phyloP scores from a whole-genome alignment of 345 rosid species.

The Diplotaxis tenuifolia region DNA sequence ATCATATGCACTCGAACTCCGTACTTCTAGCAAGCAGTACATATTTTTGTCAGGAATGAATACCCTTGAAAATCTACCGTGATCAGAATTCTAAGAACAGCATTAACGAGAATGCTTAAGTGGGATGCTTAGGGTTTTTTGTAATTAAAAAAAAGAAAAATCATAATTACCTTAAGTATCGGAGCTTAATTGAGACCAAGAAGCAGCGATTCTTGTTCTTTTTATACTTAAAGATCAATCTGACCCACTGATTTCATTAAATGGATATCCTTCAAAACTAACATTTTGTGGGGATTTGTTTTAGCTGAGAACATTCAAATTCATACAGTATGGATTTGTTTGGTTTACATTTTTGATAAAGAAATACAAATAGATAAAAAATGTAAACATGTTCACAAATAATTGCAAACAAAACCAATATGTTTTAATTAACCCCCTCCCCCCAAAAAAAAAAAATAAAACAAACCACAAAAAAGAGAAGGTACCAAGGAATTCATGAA shows the following conservation, averaged over 20 bases:
- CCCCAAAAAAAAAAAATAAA: too few relatives aligned
- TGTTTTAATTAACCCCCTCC: not conserved
- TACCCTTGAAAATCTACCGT: not conserved
- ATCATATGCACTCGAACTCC: not conserved
- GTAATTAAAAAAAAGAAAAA: too few relatives aligned
- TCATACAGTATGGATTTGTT: not conserved
- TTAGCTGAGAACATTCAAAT: not conserved
- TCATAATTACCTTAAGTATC: too few relatives aligned
- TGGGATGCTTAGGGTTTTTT: too few relatives aligned
- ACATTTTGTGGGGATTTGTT: not conserved
- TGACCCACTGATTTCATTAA: not conserved
- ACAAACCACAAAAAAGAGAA: not conserved
- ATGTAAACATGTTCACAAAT: not conserved
- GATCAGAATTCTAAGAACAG: not conserved
- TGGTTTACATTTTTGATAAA: not conserved
- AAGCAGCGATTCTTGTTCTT: too few relatives aligned
- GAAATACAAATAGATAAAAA: not conserved
- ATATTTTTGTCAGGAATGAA: not conserved
- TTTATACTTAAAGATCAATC: not conserved
- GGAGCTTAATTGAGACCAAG: too few relatives aligned
- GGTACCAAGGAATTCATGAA: not conserved
- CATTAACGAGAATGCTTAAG: too few relatives aligned
- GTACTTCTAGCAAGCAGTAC: not conserved
- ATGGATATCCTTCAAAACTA: not conserved
- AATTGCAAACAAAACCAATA: not conserved